Conservation (phyloP, 2,329 filamentous ascomycete genomes). For the Aspergillus carbonarius region DNA sequence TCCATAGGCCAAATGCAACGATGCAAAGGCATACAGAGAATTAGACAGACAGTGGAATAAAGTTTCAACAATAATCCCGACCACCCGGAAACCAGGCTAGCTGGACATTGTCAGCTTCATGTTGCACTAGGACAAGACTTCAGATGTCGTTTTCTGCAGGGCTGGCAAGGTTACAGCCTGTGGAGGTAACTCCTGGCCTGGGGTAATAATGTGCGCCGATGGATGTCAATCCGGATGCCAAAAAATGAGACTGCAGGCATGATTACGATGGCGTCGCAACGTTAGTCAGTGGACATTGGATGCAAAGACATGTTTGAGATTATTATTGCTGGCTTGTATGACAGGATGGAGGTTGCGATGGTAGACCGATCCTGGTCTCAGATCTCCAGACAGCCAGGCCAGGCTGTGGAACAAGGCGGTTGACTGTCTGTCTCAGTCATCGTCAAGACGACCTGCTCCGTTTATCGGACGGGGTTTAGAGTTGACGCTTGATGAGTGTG, state of each 20-base stretch:
- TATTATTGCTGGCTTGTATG: background rate
- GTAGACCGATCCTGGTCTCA: background rate
- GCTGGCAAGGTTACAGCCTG: background rate
- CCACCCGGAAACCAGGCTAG: background rate
- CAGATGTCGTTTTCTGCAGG: background rate
- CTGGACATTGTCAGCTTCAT: background rate
- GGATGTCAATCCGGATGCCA: background rate
- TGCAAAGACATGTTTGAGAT: background rate
- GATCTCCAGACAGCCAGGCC: background rate
- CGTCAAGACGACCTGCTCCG: background rate
- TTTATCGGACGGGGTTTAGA: conserved; percentile 2
- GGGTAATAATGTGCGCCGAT: background rate
- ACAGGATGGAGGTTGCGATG: background rate
- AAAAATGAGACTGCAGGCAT: background rate
- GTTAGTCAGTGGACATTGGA: background rate
- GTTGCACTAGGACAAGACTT: background rate
- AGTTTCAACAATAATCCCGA: background rate
- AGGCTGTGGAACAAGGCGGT: background rate
- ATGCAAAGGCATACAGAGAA: background rate
- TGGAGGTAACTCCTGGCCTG: background rate
- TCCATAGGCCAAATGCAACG: background rate
- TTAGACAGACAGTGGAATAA: too few relatives aligned
- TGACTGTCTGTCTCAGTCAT: background rate
- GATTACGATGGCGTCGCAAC: background rate
- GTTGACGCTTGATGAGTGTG: conserved; percentile 4